These are phyloP conservation scores for Dactylellina sp. DNA, from an alignment of 2,329 filamentous ascomycete genomes.

Conservation along the genomic window DNA sequence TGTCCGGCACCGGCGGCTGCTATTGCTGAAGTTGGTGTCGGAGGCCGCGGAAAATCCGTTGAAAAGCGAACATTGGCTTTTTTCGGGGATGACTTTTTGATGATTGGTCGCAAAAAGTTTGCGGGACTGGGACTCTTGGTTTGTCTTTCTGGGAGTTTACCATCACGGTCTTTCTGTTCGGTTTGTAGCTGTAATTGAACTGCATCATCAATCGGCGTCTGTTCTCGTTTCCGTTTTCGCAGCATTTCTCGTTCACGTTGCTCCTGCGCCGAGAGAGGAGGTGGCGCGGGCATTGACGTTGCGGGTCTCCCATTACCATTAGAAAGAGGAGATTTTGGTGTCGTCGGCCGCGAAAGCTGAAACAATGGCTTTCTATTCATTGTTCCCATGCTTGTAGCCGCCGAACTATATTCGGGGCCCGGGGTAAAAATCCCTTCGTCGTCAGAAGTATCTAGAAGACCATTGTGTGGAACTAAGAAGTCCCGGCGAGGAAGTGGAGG, in stretches of 20 bases:
- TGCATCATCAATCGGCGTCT: constrained; percentile 41
- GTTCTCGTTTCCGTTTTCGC: constrained; percentile 48
- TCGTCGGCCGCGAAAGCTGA: constrained; percentile 39
- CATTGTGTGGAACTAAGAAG: constrained; percentile 36
- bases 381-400: constrained; percentile 46
- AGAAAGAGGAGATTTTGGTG: constrained; percentile 31
- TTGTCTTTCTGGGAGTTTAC: constrained; percentile 12
- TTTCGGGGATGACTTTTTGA: constrained; percentile 50
- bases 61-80: constrained; percentile 44
- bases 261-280: constrained; percentile 5
- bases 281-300: constrained; percentile 12
- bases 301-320: constrained; percentile 26
- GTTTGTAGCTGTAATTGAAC: constrained; percentile 46
- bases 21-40: constrained; percentile 2
- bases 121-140: constrained; percentile 48
- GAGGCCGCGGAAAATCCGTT: constrained; percentile 21
- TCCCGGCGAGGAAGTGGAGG: constrained; percentile 40
- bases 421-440: constrained; percentile 55
- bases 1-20: constrained; percentile 21
- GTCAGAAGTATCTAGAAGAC: constrained; percentile 50
- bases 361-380: constrained; percentile 27
- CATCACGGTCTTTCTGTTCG: constrained; percentile 44
- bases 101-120: constrained; percentile 32
- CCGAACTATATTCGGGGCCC: constrained; percentile 50
- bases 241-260: constrained; percentile 42